phyloP scores from a whole-genome alignment of 768 basidiomycete genomes.

The Pseudohyphozyma bogoriensis region DNA sequence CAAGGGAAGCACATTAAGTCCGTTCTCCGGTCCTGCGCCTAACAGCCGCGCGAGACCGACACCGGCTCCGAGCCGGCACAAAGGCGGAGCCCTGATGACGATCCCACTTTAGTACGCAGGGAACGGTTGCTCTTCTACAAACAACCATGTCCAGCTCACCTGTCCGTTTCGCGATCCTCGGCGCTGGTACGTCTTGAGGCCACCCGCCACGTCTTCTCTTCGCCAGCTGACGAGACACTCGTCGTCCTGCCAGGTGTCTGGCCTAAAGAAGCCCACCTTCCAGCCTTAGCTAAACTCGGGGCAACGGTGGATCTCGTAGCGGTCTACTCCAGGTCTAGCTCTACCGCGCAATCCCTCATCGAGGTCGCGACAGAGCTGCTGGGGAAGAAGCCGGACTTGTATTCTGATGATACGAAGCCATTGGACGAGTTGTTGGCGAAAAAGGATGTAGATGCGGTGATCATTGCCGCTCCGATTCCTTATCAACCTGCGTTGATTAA shows the following conservation, averaged over 20 bases:
- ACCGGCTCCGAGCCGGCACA: too few relatives aligned
- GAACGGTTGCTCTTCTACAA: too few relatives aligned
- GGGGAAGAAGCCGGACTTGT: background rate
- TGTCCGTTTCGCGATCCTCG: background rate
- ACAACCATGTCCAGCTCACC: too few relatives aligned
- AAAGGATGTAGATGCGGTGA: background rate
- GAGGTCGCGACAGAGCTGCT: background rate
- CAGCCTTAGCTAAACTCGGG: background rate
- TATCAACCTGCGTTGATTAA: background rate
- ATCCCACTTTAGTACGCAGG: too few relatives aligned
- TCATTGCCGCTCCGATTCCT: background rate
- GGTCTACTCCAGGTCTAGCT: background rate
- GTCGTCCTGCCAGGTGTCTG: background rate
- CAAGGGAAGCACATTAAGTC: too few relatives aligned
- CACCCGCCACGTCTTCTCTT: background rate
- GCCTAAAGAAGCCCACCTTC: background rate
- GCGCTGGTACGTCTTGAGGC: background rate
- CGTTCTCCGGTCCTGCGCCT: too few relatives aligned
- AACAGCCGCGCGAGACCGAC: too few relatives aligned
- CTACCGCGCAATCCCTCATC: background rate
- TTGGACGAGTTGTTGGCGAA: background rate
- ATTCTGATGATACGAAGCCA: background rate
- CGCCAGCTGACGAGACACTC: background rate
- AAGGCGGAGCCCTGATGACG: too few relatives aligned
- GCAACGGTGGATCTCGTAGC: background rate